Evolutionary conservation across 768 basidiomycete genomes (phyloP).

Genomic region (Rickenella mellea): DNA sequence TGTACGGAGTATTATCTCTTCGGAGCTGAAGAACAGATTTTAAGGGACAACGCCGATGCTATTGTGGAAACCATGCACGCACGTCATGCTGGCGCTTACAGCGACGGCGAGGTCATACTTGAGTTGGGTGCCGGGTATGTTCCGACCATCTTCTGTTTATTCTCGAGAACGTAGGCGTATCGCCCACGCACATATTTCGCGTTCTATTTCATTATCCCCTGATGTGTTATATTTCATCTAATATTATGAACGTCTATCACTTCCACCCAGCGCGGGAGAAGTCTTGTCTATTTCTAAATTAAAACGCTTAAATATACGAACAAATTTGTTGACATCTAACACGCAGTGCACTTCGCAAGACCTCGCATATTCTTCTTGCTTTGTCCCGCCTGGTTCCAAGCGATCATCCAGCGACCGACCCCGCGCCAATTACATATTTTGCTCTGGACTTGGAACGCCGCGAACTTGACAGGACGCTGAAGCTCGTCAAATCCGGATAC

Average conservation of each 20-base stretch:
- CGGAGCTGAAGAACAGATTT: slow-evolving; percentile 76
- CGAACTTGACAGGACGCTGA: slow-evolving; percentile 76
- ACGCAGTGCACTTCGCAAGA: slow-evolving; percentile 75
- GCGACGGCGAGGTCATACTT: slow-evolving; percentile 52
- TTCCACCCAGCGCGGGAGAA: neutral
- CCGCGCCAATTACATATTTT: slow-evolving; percentile 67
- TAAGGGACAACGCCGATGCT: slow-evolving; percentile 60
- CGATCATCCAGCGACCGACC: slow-evolving; percentile 8
- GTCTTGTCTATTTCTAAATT: neutral
- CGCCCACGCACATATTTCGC: no score
- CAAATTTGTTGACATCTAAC: neutral
- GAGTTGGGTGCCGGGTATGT: slow-evolving; percentile 88
- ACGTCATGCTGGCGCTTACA: slow-evolving; percentile 17
- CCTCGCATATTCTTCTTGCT: slow-evolving; percentile 70
- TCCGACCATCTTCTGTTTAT: neutral
- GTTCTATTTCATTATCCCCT: neutral
- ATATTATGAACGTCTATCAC: neutral
- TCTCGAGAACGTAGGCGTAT: no score
- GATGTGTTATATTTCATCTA: neutral
- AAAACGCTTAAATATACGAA: neutral
- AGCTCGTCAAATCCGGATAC: slow-evolving; percentile 54
- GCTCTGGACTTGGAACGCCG: slow-evolving; percentile 88
- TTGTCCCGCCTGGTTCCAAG: slow-evolving; percentile 46
- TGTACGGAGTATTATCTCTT: slow-evolving; percentile 87
- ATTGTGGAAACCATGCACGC: slow-evolving; percentile 69